Evolutionary conservation across 345 rosid species (phyloP).

Genomic region (Lepidium aucheri): DNA sequence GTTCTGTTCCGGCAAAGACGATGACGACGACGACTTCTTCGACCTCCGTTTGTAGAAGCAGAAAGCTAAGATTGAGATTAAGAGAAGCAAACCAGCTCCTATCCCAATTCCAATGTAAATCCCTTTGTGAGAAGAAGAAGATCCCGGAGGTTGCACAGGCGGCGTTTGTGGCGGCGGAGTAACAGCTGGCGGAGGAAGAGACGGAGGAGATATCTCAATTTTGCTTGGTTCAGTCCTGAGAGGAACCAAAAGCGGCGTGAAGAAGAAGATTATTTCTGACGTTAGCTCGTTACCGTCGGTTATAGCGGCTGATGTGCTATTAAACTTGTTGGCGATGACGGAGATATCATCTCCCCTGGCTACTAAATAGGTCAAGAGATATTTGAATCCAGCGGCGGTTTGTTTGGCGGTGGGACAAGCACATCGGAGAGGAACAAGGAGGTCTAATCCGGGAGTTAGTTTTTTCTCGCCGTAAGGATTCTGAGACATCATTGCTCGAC

Average conservation of each 20-base stretch:
- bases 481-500: conserved; percentile 74
- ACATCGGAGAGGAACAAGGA: conserved; percentile 64
- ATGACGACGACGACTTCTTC: not conserved
- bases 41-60: conserved; percentile 22
- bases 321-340: conserved; percentile 40
- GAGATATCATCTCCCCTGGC: conserved; percentile 36
- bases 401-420: conserved; percentile 74
- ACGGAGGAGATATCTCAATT: conserved; percentile 3
- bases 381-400: conserved; percentile 38
- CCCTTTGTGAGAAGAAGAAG: conserved; percentile 51
- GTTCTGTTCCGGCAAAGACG: conserved; percentile 13
- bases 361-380: conserved; percentile 50
- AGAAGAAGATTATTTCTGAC: conserved; percentile 32
- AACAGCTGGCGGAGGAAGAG: conserved; percentile 28
- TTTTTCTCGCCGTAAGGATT: conserved; percentile 29
- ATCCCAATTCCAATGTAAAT: conserved; percentile 49
- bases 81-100: conserved; percentile 38
- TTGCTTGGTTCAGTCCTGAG: conserved; percentile 38
- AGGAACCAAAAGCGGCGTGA: conserved; percentile 65
- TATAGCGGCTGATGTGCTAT: conserved; percentile 29
- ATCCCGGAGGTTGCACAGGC: conserved; percentile 18
- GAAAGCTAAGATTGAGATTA: conserved; percentile 26
- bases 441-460: conserved; percentile 17
- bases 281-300: conserved; percentile 45
- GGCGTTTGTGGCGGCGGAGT: conserved; percentile 14